Evolutionary conservation across 164 flowering plant genomes (phyloP), one percentile per base, ranked within the genome.

Genomic region (Vitis amurensis): DNA sequence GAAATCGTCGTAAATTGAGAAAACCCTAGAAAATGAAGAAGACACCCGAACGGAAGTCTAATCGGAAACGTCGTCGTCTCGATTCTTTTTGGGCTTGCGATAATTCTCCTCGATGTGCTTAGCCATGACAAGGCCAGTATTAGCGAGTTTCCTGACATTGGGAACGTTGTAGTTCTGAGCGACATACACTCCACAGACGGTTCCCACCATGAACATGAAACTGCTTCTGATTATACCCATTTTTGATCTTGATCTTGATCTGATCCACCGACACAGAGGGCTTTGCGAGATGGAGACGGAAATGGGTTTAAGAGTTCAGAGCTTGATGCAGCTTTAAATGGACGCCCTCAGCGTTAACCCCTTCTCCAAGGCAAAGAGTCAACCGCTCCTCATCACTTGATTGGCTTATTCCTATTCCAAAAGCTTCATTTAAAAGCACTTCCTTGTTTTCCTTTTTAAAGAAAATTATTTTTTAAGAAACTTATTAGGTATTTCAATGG

Each of bases 81-180:
- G 16, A 6, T n/a, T 53, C 48, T 69, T 65, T 48, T 47, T 69
- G 19, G 77, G 79, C 59, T 80, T 83, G 37, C 87, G 77, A 62
- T 87, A 81, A 0, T 53, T 72, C 63, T 82, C 77, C 70, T 87
- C 88, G 37, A 78, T 44, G 59, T 81, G 72, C 61, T 77, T 84
- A 60, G 79, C 80, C 69, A 55, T 77, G 61, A 59, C 49, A 16
- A 77, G 9, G 55, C 68, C 81, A 2, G 72, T 51, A n/a, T 73
- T 23, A 17, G 71, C 69, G 49, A 84, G 72, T 31, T 83, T 80
- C 61, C 70, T 72, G 53, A 88, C 71, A 77, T 84, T 80, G 52
- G 89, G 91, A 11, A 88, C 71, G 30, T 67, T 62, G 73, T 79
- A 79, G 58, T 69, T 79, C 73, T 79, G 82, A 6, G 79, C 74